These are phyloP conservation scores for Cutaneotrichosporon daszewskae DNA, from an alignment of 1,284 basidiomycete species.

Conservation along the genomic window DNA sequence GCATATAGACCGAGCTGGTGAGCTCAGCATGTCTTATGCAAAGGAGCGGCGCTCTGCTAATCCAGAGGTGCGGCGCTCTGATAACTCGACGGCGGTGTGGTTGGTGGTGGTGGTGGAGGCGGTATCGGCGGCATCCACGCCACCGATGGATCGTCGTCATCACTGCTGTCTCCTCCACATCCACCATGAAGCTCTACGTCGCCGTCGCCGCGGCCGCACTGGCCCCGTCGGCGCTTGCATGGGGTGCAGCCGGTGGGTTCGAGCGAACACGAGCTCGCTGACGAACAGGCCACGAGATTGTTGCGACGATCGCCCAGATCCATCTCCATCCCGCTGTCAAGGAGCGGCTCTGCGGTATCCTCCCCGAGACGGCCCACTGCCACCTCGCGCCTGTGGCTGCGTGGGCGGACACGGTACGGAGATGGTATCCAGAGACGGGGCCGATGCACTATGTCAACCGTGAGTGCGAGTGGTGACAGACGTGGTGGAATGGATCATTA, in stretches of 20 bases:
- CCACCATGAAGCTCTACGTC: too few species aligned
- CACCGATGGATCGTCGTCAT: too few species aligned
- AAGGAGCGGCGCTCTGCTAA: too few species aligned
- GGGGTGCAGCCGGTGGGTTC: constrained; percentile 51
- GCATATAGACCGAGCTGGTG: too few species aligned
- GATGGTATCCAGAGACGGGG: constrained; percentile 45
- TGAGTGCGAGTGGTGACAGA: constrained; percentile 20
- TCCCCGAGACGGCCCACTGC: constrained; percentile 59
- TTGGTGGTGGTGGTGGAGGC: too few species aligned
- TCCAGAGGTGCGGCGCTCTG: too few species aligned
- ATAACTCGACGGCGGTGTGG: too few species aligned
- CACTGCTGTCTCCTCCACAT: too few species aligned
- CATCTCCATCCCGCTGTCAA: constrained; percentile 72
- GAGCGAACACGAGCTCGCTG: not conserved
- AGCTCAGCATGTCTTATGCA: too few species aligned
- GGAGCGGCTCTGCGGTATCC: constrained; percentile 60
- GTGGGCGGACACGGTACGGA: constrained; percentile 73
- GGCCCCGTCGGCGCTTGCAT: constrained; percentile 40
- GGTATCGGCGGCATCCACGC: too few species aligned
- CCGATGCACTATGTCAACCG: constrained; percentile 51
- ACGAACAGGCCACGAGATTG: constrained; percentile 71
- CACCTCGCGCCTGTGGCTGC: constrained; percentile 72
- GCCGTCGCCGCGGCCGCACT: too few species aligned
- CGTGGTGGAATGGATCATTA: not conserved
- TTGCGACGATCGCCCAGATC: constrained; percentile 88